These are phyloP conservation scores for Claviceps sorghi DNA, from an alignment of 2,329 filamentous ascomycete species.

Conservation along the genomic window DNA sequence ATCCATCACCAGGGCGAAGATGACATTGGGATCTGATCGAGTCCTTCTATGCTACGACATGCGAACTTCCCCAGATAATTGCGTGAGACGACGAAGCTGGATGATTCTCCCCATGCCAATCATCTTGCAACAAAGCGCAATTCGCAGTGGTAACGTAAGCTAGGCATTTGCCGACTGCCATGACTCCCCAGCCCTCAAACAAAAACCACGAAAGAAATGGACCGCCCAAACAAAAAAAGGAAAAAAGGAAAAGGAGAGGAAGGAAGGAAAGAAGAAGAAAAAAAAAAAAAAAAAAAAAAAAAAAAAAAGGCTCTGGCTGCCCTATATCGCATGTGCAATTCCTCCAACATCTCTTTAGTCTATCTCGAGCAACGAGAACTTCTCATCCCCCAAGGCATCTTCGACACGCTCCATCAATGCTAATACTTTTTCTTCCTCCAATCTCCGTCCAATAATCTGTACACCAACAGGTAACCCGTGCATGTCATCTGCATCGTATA, in stretches of 20 bases:
- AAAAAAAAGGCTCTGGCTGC: neutral
- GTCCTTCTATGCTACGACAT: too few species aligned
- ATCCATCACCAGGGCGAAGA: neutral
- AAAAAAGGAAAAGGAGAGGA: neutral
- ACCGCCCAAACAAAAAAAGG: neutral
- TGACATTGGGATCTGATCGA: neutral
- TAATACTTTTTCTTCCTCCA: slow-evolving; percentile 81
- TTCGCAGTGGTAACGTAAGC: too few species aligned
- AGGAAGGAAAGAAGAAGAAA: neutral
- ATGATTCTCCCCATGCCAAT: too few species aligned
- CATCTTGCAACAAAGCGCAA: too few species aligned
- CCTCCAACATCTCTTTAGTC: slow-evolving; percentile 18
- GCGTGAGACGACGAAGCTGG: too few species aligned
- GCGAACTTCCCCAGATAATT: too few species aligned
- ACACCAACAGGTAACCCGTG: slow-evolving; percentile 76
- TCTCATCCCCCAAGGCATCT: slow-evolving; percentile 48
- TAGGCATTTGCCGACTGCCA: too few species aligned
- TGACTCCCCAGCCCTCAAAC: too few species aligned
- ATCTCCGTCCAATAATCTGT: slow-evolving; percentile 63
- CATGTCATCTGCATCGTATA: slow-evolving; percentile 74
- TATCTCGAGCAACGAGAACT: slow-evolving; percentile 35
- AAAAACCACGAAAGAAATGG: too few species aligned
- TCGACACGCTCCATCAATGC: slow-evolving; percentile 69
- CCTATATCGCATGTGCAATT: slow-evolving; percentile 3
- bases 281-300: neutral